These are phyloP conservation scores for Phymatotrichopsis omnivora DNA, from an alignment of 2,329 filamentous ascomycete genomes.

Conservation along the genomic window DNA sequence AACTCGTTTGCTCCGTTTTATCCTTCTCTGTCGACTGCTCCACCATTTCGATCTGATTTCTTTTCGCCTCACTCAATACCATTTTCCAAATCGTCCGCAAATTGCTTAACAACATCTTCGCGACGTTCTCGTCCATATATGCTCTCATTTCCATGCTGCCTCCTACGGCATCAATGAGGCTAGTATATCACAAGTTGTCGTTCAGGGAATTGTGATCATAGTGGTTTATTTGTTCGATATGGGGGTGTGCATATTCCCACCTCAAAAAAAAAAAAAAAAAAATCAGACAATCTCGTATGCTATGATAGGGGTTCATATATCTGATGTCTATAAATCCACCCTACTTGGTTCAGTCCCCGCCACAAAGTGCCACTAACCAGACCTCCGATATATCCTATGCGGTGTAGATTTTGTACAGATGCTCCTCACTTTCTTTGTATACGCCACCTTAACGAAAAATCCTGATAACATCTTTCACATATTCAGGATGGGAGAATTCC, in stretches of 20 bases:
- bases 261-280: neutral
- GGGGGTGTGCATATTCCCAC: slow-evolving; percentile 11
- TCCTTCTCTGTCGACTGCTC: no score
- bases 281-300: neutral
- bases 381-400: slow-evolving; percentile 37
- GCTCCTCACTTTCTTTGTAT: slow-evolving; percentile 48
- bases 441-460: slow-evolving; percentile 4
- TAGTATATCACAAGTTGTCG: slow-evolving; percentile 57
- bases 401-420: slow-evolving; percentile 58
- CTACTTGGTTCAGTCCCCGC: slow-evolving; percentile 8
- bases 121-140: slow-evolving; percentile 83
- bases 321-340: slow-evolving; percentile 26
- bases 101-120: slow-evolving; percentile 58
- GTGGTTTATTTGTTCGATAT: slow-evolving; percentile 55
- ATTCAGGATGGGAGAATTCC: slow-evolving; percentile 68
- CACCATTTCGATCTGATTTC: no score
- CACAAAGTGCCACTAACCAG: slow-evolving; percentile 11
- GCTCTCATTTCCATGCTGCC: slow-evolving; percentile 95
- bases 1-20: no score
- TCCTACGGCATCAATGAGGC: slow-evolving; percentile 81
- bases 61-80: no score
- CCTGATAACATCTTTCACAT: slow-evolving; percentile 44
- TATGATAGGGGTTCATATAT: slow-evolving; percentile 18
- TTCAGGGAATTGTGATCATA: slow-evolving; percentile 63
- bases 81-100: slow-evolving; percentile 33